A percentile compares a stretch with the other conserved stretches of the same genome.
These are phyloP conservation scores for Potentilla sterilis DNA, from an alignment of 306 rosid genomes.

Conservation along the genomic window DNA sequence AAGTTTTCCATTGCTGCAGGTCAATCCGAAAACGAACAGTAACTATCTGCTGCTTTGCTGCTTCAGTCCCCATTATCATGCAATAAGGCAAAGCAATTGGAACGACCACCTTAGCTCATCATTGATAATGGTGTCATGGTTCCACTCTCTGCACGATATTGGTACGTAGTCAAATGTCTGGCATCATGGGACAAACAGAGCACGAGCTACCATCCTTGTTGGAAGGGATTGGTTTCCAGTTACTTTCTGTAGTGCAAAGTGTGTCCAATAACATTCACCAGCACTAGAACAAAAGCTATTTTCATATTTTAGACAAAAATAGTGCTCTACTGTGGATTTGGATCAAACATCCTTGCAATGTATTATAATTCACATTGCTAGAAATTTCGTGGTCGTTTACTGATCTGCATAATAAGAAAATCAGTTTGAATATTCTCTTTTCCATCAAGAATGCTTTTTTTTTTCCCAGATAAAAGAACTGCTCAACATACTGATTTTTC, in stretches of 20 bases:
- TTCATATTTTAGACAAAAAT: not conserved
- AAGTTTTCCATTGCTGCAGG: not conserved
- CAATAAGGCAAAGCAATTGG: not conserved
- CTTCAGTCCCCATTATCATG: not conserved
- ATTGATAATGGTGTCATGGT: not conserved
- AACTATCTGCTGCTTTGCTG: not conserved
- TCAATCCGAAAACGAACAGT: not conserved
- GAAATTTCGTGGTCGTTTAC: not conserved
- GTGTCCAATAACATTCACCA: not conserved
- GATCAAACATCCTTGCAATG: not conserved
- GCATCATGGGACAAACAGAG: not conserved
- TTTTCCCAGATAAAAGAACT: not conserved
- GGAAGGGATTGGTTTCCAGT: not conserved
- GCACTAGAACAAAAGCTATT: not conserved
- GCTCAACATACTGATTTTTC: not conserved
- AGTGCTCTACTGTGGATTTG: not conserved
- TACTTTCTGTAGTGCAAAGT: not conserved
- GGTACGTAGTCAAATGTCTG: slow-evolving; percentile 3
- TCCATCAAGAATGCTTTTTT: not conserved
- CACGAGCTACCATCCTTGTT: not conserved
- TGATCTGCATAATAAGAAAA: not conserved
- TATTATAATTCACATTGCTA: not conserved
- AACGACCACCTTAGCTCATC: not conserved
- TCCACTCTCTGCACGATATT: slow-evolving; percentile 2
- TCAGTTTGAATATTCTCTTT: not conserved